Conservation (phyloP, 768 basidiomycete genomes). For the Paxillus rubicundulus region DNA sequence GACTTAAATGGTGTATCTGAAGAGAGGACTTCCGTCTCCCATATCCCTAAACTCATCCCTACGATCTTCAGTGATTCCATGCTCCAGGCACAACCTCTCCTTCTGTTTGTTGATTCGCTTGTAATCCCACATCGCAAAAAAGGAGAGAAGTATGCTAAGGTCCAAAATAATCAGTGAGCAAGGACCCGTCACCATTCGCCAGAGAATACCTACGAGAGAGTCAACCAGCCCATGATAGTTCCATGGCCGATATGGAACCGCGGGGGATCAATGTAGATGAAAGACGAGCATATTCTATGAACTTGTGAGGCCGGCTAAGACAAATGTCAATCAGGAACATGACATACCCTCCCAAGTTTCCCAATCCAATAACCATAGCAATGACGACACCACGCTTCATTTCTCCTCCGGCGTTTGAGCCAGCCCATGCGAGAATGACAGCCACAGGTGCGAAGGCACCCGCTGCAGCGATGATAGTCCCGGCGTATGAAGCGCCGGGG, state of each 20-base stretch:
- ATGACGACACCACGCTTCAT: conserved; percentile 49
- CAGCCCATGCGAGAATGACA: conserved; percentile 53
- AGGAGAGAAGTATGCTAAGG: conserved; percentile 39
- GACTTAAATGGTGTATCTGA: conserved; percentile 37
- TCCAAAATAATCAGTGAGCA: conserved; percentile 26
- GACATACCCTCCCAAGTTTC: conserved; percentile 51
- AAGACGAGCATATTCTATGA: conserved; percentile 41
- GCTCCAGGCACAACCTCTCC: conserved; percentile 40
- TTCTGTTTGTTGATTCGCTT: conserved; percentile 48
- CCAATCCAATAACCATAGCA: conserved; percentile 53
- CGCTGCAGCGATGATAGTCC: conserved; percentile 47
- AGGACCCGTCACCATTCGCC: conserved; percentile 9
- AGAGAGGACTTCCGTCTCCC: conserved; percentile 56
- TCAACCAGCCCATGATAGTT: conserved; percentile 37
- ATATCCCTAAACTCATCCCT: conserved; percentile 44
- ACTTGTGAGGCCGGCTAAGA: conserved; percentile 2
- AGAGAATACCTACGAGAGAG: conserved; percentile 19
- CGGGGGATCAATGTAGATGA: conserved; percentile 39
- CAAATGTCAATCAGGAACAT: conserved; percentile 10
- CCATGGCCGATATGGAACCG: conserved; percentile 38
- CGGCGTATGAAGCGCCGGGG: conserved; percentile 38
- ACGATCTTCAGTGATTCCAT: conserved; percentile 41
- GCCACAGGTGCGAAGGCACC: conserved; percentile 53
- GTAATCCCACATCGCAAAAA: conserved; percentile 50
- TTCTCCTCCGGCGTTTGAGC: conserved; percentile 56